Conservation (phyloP, 2,329 filamentous ascomycete genomes). For the Aspergillaceae sp. region DNA sequence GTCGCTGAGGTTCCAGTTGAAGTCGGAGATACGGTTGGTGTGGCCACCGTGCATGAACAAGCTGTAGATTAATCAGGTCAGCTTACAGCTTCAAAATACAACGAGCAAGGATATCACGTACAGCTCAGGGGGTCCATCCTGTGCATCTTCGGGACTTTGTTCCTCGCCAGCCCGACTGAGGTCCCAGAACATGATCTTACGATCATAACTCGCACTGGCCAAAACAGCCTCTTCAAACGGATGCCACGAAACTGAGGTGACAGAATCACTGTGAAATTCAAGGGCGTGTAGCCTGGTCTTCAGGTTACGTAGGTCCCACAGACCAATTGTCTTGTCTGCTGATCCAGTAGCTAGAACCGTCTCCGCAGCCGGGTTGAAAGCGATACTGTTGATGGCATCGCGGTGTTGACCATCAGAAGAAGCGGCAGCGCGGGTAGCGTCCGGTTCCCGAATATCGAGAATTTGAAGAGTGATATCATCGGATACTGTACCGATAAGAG, state of each 20-base stretch:
- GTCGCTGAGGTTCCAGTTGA: conserved; percentile 95
- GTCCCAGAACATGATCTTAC: conserved; percentile 94
- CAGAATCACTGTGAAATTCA: conserved; percentile 78
- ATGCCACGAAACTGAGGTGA: conserved; percentile 92
- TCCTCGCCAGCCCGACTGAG: conserved; percentile 85
- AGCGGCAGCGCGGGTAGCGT: conserved; percentile 57
- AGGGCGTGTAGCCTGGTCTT: conserved; percentile 84
- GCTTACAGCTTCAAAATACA: neutral
- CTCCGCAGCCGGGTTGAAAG: conserved; percentile 90
- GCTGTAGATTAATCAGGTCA: conserved; percentile 35
- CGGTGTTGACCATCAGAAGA: conserved; percentile 66
- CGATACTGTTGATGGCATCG: conserved; percentile 91
- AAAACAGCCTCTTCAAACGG: conserved; percentile 81
- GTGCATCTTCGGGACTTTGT: conserved; percentile 86
- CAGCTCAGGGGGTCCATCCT: conserved; percentile 92
- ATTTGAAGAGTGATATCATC: conserved; percentile 92
- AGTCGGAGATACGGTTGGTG: conserved; percentile 92
- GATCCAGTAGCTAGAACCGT: conserved; percentile 86
- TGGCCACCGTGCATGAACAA: conserved; percentile 99
- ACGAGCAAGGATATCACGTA: conserved; percentile 41
- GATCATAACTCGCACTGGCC: conserved; percentile 85
- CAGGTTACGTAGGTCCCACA: conserved; percentile 91
- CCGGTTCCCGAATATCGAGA: conserved; percentile 67
- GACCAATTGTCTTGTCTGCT: conserved; percentile 85
- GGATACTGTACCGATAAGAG: conserved; percentile 84